phyloP scores from a whole-genome alignment of 2,329 filamentous ascomycete species.

The Xylaria sp. region DNA sequence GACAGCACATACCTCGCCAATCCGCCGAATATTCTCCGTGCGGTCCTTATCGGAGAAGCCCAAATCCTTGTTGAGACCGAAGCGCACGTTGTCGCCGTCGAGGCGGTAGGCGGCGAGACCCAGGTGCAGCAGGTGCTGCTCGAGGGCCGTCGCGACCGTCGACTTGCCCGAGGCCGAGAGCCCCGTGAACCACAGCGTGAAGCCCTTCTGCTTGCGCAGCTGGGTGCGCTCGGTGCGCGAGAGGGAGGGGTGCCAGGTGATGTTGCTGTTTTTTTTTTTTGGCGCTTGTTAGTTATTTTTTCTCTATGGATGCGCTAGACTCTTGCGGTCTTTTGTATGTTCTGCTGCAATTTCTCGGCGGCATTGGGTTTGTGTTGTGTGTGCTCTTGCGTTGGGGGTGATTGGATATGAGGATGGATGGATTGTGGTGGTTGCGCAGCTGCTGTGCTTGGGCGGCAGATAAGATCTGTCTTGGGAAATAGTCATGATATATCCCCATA shows the following conservation, averaged over 20 bases:
- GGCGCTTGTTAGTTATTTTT: conserved; percentile 18
- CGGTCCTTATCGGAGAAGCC: conserved; percentile 93
- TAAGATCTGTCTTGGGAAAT: background rate
- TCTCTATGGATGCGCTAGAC: too few relatives aligned
- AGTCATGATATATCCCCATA: background rate
- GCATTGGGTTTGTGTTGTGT: background rate
- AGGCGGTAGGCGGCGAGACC: conserved; percentile 88
- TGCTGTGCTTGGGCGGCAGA: background rate
- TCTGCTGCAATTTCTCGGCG: too few relatives aligned
- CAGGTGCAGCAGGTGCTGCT: conserved; percentile 93
- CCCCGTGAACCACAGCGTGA: conserved; percentile 98
- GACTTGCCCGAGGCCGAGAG: conserved; percentile 97
- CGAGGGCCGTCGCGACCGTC: conserved; percentile 93
- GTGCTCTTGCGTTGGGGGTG: background rate
- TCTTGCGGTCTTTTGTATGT: too few relatives aligned
- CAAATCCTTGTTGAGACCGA: conserved; percentile 97
- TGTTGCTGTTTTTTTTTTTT: conserved; percentile 73
- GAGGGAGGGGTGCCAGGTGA: conserved; percentile 88
- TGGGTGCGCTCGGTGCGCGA: conserved; percentile 80
- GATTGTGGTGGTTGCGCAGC: background rate
- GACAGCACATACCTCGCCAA: conserved; percentile 75
- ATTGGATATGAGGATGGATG: background rate
- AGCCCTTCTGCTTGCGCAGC: conserved; percentile 83
- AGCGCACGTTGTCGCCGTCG: conserved; percentile 98
- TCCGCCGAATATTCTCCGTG: conserved; percentile 97